Evolutionary conservation across 2,329 filamentous ascomycete species (phyloP), one percentile per base, ranked within the genome.

Genomic region (Dendrostoma leiphaemia): DNA sequence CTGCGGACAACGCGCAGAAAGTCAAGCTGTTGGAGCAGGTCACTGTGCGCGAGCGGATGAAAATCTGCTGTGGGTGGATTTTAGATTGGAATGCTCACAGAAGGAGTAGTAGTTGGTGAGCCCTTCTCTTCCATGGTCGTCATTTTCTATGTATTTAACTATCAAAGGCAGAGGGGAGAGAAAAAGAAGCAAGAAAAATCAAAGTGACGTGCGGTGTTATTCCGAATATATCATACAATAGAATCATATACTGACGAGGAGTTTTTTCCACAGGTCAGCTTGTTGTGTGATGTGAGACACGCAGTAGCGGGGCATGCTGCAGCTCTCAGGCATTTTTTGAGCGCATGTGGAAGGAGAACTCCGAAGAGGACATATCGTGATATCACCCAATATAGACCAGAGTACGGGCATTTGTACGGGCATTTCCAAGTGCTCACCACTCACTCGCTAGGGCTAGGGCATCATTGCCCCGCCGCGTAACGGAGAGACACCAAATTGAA

Each of bases 61-160:
- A 96, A 74, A 87, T 96, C 47, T 90, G 89, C 57, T 89, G 87
- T 48, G 74, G 74, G 37, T 96, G 91, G 91, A 87, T 93, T 57
- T 73, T 82, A 54, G 81, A 87, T 64, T 85, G 90, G 71, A 85
- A 91, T 65, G 77, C 40, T 29, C 28, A 32, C 19, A 19, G 38
- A 31, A 41, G 29, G 15, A 37, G 40, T 29, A 32, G 40, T 26
- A 51, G 48, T 37, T 51, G 48, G 48, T 51, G 48, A 51, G 48
- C 48, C n/a, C 26, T 21, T 10, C 29, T 15, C 12, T 13, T 24
- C 32, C 17, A 7, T 29, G n/a, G n/a, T n/a, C n/a, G n/a, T n/a
- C n/a, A n/a, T 9, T 15, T 32, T 24, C 6, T n/a, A n/a, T n/a
- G n/a, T 3, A 28, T 19, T n/a, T 6, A 13, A n/a, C 6, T 10